Conservation (phyloP, 179 eudicot species). For the Heliamphora ciliata region DNA sequence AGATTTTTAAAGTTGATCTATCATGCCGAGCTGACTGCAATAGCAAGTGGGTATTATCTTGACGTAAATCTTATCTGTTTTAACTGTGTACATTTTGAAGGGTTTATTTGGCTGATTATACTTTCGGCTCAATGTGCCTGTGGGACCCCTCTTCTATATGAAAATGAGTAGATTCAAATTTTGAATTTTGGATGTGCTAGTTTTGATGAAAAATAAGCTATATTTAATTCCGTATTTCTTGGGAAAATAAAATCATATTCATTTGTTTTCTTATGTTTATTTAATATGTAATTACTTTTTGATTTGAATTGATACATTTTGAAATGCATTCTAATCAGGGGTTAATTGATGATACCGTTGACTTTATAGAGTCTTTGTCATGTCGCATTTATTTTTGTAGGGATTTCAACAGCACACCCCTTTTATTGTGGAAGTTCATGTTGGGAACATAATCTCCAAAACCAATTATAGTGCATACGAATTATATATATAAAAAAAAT, state of each 20-base stretch:
- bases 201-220: background rate
- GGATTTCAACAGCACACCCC: too few species aligned
- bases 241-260: background rate
- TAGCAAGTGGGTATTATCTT: conserved; percentile 50
- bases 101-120: background rate
- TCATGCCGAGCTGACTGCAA: conserved; percentile 73
- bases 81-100: background rate
- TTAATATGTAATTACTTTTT: background rate
- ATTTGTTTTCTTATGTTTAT: background rate
- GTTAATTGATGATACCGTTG: too few species aligned
- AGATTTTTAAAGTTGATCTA: conserved; percentile 69
- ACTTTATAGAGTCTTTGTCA: too few species aligned
- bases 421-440: too few species aligned
- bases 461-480: too few species aligned
- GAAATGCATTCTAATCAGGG: too few species aligned
- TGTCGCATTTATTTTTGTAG: too few species aligned
- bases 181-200: background rate
- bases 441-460: too few species aligned
- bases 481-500: too few species aligned
- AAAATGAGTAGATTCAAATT: background rate
- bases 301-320: conserved; percentile 8
- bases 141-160: background rate
- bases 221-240: background rate
- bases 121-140: background rate
- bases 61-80: background rate